Evolutionary conservation across 208 protist species (phyloP).

Genomic region (Trypanosoma caninum): DNA sequence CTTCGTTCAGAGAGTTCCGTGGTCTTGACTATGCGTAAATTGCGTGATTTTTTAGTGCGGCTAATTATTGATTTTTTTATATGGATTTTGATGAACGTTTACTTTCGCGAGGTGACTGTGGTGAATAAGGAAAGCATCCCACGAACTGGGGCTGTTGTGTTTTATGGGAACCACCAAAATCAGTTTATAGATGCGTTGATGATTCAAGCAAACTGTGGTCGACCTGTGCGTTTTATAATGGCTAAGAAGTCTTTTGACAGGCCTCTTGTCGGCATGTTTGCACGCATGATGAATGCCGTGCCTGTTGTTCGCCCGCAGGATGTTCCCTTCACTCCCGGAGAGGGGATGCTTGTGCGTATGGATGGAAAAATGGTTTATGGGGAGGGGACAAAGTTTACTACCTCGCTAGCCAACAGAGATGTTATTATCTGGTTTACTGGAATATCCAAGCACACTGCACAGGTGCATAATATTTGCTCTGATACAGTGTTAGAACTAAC

Average conservation of each 20-base stretch:
- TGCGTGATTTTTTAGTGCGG: constrained; percentile 40
- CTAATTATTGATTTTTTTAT: constrained; percentile 83
- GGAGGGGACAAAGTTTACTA: constrained; percentile 66
- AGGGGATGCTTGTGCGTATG: constrained; percentile 48
- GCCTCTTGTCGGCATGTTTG: constrained; percentile 79
- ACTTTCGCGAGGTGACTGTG: constrained; percentile 91
- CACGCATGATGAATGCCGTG: constrained; percentile 85
- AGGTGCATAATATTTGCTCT: constrained; percentile 57
- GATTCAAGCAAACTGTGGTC: constrained; percentile 78
- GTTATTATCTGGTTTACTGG: constrained; percentile 60
- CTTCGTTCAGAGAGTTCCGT: constrained; percentile 56
- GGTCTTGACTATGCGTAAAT: constrained; percentile 40
- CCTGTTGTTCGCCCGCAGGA: constrained; percentile 93
- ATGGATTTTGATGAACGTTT: constrained; percentile 84
- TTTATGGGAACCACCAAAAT: constrained; percentile 94
- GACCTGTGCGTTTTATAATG: constrained; percentile 90
- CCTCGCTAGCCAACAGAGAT: constrained; percentile 52
- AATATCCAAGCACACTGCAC: constrained; percentile 45
- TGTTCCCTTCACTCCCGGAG: constrained; percentile 52
- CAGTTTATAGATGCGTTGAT: constrained; percentile 92
- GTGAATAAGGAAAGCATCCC: constrained; percentile 90
- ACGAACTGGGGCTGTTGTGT: constrained; percentile 83
- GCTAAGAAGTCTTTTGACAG: constrained; percentile 89
- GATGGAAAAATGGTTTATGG: constrained; percentile 56
- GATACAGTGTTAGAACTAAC: constrained; percentile 78